Evolutionary conservation across 148 eudicot genomes (phyloP).

Genomic region (Dysphania ambrosioides): DNA sequence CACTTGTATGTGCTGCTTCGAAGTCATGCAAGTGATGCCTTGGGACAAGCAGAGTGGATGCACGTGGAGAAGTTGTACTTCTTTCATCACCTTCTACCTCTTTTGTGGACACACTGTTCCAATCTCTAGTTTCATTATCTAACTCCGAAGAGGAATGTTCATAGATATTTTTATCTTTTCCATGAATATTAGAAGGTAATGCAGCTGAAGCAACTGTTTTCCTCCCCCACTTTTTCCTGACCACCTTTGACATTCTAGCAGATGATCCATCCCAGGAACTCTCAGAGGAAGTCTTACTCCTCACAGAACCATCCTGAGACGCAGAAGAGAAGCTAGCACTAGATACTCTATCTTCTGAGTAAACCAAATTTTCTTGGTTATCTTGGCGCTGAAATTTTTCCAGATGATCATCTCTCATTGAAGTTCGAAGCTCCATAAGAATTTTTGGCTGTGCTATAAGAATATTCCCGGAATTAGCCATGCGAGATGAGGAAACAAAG

Average conservation of each 20-base stretch:
- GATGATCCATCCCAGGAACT: slow-evolving; percentile 89
- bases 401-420: slow-evolving; percentile 28
- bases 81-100: slow-evolving; percentile 42
- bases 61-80: slow-evolving; percentile 33
- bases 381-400: slow-evolving; percentile 37
- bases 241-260: slow-evolving; percentile 47
- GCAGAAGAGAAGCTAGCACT: slow-evolving; percentile 59
- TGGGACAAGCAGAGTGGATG: slow-evolving; percentile 36
- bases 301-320: slow-evolving; percentile 52
- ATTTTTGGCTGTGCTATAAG: slow-evolving; percentile 40
- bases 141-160: slow-evolving; percentile 33
- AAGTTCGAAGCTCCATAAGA: slow-evolving; percentile 40
- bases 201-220: slow-evolving; percentile 33
- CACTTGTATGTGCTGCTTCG: slow-evolving; percentile 56
- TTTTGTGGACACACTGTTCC: slow-evolving; percentile 27
- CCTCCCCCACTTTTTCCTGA: slow-evolving; percentile 62
- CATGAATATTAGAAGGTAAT: slow-evolving; percentile 32
- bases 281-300: slow-evolving; percentile 76
- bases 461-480: slow-evolving; percentile 37
- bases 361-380: slow-evolving; percentile 37
- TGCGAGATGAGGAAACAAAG: slow-evolving; percentile 39
- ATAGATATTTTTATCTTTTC: slow-evolving; percentile 42
- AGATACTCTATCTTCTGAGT: slow-evolving; percentile 56
- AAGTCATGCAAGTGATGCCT: slow-evolving; percentile 36
- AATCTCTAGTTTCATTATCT: slow-evolving; percentile 45